These are phyloP conservation scores for Lathyrus tuberosus DNA, from an alignment of 306 rosid species.

Conservation along the genomic window DNA sequence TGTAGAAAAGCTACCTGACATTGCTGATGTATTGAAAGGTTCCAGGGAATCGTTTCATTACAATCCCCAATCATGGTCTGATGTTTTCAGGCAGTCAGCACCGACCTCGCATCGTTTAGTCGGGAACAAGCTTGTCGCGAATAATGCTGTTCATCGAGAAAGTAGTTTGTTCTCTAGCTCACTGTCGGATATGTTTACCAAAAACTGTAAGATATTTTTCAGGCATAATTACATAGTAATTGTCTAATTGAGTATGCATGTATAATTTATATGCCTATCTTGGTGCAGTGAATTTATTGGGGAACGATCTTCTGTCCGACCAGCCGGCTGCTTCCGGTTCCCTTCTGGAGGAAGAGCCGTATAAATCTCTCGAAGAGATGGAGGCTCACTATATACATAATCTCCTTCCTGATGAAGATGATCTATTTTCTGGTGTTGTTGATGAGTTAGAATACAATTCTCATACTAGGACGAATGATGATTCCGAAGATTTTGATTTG, in stretches of 20 bases:
- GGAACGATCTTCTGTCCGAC: constrained; percentile 44
- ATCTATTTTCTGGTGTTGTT: constrained; percentile 73
- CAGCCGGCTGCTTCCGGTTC: constrained; percentile 47
- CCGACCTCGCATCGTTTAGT: constrained; percentile 57
- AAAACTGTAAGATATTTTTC: constrained; percentile 61
- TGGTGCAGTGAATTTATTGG: constrained; percentile 63
- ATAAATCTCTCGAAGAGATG: constrained; percentile 58
- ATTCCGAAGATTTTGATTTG: constrained; percentile 73
- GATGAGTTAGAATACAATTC: constrained; percentile 51
- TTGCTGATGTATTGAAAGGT: constrained; percentile 43
- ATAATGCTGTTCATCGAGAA: constrained; percentile 54
- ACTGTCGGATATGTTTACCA: constrained; percentile 63
- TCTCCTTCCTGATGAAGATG: constrained; percentile 88
- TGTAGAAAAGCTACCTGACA: constrained; percentile 43
- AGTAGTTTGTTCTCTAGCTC: constrained; percentile 80
- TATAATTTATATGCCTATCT: constrained; percentile 10
- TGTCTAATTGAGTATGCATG: no score
- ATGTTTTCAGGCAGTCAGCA: constrained; percentile 48
- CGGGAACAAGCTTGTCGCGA: constrained; percentile 51
- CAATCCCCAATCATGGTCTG: constrained; percentile 52
- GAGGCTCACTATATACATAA: constrained; percentile 74
- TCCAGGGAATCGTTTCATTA: constrained; percentile 50
- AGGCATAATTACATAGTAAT: constrained; percentile 4
- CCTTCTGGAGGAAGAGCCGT: constrained; percentile 56
- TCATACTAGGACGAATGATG: constrained; percentile 48